Conservation (phyloP, 495 filamentous ascomycete species). For the Rusavskia elegans region DNA sequence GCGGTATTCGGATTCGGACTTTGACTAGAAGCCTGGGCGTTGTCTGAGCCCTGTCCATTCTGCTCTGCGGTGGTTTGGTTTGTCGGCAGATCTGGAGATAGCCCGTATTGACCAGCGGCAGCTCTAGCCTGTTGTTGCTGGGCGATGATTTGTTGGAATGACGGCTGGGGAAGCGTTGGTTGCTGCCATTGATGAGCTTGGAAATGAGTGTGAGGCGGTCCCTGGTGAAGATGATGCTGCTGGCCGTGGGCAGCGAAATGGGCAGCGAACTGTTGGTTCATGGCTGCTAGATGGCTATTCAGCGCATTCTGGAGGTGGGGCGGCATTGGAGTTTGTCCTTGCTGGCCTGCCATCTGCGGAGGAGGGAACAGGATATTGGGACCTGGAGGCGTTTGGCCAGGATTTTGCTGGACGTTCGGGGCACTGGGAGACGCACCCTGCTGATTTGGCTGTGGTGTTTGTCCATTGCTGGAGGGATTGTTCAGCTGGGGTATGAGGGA, state of each 20-base stretch:
- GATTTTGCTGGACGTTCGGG: background rate
- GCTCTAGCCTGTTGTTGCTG: slow-evolving; percentile 27
- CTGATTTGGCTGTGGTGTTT: background rate
- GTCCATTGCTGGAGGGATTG: background rate
- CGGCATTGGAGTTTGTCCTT: slow-evolving; percentile 4
- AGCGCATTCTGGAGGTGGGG: slow-evolving; percentile 9
- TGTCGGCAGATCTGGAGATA: background rate
- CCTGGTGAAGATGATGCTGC: slow-evolving; percentile 3
- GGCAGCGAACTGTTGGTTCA: slow-evolving; percentile 9
- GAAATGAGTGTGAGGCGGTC: slow-evolving; percentile 1
- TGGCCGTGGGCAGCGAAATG: slow-evolving; percentile 7
- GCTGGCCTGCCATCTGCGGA: background rate
- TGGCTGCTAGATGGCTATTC: slow-evolving; percentile 5
- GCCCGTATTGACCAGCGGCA: slow-evolving; percentile 4
- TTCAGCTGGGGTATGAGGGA: background rate
- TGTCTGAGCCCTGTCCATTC: slow-evolving; percentile 6
- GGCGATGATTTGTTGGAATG: slow-evolving; percentile 19
- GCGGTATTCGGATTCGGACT: slow-evolving; percentile 20
- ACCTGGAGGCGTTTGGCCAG: background rate
- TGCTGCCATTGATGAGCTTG: slow-evolving; percentile 7
- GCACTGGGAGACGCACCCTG: background rate
- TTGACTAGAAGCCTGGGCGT: slow-evolving; percentile 14
- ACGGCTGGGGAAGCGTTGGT: slow-evolving; percentile 14
- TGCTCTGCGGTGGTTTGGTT: background rate
- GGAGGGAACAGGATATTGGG: background rate